Percentiles rank a stretch among this genome's conserved stretches.
Evolutionary conservation across 345 rosid species (phyloP).

Genomic region (Mercurialis annua): DNA sequence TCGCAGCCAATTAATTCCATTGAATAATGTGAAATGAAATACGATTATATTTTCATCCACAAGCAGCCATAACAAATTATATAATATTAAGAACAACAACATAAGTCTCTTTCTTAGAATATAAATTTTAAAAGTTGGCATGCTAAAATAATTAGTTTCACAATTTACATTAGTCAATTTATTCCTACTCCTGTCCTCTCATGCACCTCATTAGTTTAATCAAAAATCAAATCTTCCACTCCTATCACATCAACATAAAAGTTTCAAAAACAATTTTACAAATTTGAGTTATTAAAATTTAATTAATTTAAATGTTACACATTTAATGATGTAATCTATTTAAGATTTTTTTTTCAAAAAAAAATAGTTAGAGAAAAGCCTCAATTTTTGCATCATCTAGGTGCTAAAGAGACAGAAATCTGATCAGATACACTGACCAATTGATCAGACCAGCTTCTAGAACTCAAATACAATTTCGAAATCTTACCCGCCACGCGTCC

Average conservation of each 20-base stretch:
- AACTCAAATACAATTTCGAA: conserved; percentile 62
- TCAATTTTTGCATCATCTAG: conserved; percentile 32
- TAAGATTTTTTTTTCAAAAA: neutral
- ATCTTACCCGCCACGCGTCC: conserved; percentile 77
- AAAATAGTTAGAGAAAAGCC: neutral
- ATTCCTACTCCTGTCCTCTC: neutral
- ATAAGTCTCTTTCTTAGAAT: too few relatives aligned
- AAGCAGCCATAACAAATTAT: too few relatives aligned
- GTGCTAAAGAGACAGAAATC: conserved; percentile 63
- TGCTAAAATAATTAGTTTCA: too few relatives aligned
- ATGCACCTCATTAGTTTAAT: neutral
- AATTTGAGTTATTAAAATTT: too few relatives aligned
- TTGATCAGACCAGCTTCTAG: conserved; percentile 52
- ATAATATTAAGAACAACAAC: too few relatives aligned
- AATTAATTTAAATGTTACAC: too few relatives aligned
- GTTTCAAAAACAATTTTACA: too few relatives aligned
- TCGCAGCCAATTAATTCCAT: too few relatives aligned
- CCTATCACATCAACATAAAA: neutral
- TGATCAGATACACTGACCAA: conserved; percentile 37
- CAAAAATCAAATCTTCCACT: neutral
- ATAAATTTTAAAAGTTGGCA: too few relatives aligned
- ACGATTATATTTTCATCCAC: too few relatives aligned
- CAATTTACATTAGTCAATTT: neutral
- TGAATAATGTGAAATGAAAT: too few relatives aligned
- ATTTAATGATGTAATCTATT: too few relatives aligned